A percentile compares a stretch with the other conserved stretches of the same genome.
Evolutionary conservation across 768 basidiomycete genomes (phyloP).

Genomic region (Lentinula aciculospora): DNA sequence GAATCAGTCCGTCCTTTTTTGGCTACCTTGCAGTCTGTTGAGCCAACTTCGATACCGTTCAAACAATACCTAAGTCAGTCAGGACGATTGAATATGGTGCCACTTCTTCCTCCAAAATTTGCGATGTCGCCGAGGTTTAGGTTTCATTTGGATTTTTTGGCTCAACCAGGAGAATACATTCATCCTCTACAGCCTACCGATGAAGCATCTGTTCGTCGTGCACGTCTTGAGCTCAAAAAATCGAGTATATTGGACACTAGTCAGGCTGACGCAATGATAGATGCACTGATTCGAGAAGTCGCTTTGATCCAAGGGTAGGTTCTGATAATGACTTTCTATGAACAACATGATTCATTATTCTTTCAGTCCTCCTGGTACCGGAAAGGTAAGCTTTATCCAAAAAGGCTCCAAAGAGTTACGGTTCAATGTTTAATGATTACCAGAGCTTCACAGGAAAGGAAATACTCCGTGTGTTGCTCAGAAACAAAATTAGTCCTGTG

Average conservation of each 20-base stretch:
- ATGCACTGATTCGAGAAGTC: constrained; percentile 53
- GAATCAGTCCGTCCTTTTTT: constrained; percentile 67
- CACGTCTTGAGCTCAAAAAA: constrained; percentile 35
- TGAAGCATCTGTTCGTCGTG: constrained; percentile 36
- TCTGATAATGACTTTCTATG: neutral
- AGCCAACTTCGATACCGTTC: constrained; percentile 56
- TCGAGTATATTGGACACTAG: constrained; percentile 60
- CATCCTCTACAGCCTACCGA: constrained; percentile 34
- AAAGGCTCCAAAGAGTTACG: constrained; percentile 5
- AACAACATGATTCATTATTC: constrained; percentile 4
- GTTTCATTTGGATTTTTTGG: constrained; percentile 52
- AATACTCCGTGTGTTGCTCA: constrained; percentile 58
- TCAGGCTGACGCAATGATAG: constrained; percentile 66
- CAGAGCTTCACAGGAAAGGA: constrained; percentile 68
- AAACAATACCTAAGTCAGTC: constrained; percentile 39
- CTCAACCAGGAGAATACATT: constrained; percentile 32
- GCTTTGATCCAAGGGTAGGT: constrained; percentile 68
- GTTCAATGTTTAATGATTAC: neutral
- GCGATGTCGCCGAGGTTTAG: constrained; percentile 46
- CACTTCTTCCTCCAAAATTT: constrained; percentile 50
- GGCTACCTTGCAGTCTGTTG: constrained; percentile 44
- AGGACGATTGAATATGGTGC: constrained; percentile 24
- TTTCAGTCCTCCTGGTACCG: constrained; percentile 69
- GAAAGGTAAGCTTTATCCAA: constrained; percentile 48
- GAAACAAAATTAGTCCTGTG: constrained; percentile 47